Percentiles rank a stretch among this genome's conserved stretches.
Conservation (phyloP, 441 rosid species). For the Euphorbia schlechtendalii region DNA sequence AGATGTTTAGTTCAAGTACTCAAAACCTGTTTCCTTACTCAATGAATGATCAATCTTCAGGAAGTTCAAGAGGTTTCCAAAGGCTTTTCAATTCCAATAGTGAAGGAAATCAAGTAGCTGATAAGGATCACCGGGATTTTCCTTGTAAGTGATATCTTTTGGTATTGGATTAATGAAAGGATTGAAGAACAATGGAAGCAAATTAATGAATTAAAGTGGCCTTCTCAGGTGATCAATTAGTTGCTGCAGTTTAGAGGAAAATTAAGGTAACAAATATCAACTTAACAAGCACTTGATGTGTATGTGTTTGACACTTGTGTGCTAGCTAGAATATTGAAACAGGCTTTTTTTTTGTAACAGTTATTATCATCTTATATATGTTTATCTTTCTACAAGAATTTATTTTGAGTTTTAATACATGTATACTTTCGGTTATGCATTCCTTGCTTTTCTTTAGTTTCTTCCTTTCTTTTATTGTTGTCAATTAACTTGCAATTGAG, state of each 20-base stretch:
- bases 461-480: no score
- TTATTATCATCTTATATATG: no score
- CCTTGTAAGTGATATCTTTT: constrained; percentile 23
- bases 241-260: constrained; percentile 1
- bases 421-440: background rate
- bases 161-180: constrained; percentile 12
- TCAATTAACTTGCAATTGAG: no score
- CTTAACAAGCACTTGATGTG: background rate
- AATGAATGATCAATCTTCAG: constrained; percentile 34
- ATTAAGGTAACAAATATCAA: background rate
- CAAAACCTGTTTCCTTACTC: constrained; percentile 40
- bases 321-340: background rate
- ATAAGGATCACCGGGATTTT: constrained; percentile 22
- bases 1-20: constrained; percentile 40
- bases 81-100: constrained; percentile 27
- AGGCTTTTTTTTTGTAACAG: background rate
- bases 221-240: background rate
- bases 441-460: background rate
- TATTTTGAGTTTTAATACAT: background rate
- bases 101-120: constrained; percentile 24
- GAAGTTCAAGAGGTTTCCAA: constrained; percentile 29
- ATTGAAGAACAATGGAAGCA: background rate
- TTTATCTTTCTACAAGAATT: no score
- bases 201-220: background rate
- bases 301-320: background rate